phyloP scores from a whole-genome alignment of 352 stramenopile species.

The Globisporangium rhizosaccharum region DNA sequence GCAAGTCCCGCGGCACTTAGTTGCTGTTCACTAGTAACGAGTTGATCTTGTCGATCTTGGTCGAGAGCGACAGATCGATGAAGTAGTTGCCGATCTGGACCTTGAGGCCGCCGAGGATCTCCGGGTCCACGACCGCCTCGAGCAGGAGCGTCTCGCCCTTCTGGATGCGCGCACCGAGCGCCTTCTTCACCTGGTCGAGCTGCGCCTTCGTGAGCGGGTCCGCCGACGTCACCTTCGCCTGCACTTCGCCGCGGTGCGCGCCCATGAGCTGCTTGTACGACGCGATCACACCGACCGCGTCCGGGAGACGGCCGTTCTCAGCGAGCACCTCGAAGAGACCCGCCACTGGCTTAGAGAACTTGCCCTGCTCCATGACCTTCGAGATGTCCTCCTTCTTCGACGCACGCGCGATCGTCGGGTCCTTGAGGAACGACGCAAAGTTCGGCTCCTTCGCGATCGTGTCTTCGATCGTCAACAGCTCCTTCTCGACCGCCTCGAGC shows the following conservation, averaged over 20 bases:
- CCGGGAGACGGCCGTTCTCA: constrained; percentile 93
- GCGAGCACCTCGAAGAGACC: constrained; percentile 96
- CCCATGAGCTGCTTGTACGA: constrained; percentile 94
- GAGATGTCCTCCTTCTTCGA: constrained; percentile 93
- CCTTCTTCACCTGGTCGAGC: constrained; percentile 91
- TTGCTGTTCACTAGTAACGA: constrained; percentile 70
- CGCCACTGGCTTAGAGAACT: constrained; percentile 92
- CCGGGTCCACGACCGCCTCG: constrained; percentile 89
- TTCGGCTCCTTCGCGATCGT: constrained; percentile 83
- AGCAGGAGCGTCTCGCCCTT: constrained; percentile 91
- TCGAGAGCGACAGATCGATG: constrained; percentile 94
- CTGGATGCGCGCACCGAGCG: constrained; percentile 83
- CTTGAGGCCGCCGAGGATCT: constrained; percentile 95
- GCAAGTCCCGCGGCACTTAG: constrained; percentile 14
- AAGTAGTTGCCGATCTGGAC: constrained; percentile 98
- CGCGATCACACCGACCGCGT: constrained; percentile 83
- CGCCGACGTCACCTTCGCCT: constrained; percentile 95
- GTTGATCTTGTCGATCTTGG: constrained; percentile 94
- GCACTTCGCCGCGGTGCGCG: constrained; percentile 92
- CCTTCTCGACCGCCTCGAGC: constrained; percentile 82
- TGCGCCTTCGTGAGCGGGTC: constrained; percentile 91
- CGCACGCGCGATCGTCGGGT: constrained; percentile 93
- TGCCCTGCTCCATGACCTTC: constrained; percentile 85
- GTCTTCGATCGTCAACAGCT: constrained; percentile 80
- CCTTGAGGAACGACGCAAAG: constrained; percentile 94